A percentile compares a stretch with the other conserved stretches of the same genome.
Conservation (phyloP, 306 rosid genomes). For the Parietaria judaica region DNA sequence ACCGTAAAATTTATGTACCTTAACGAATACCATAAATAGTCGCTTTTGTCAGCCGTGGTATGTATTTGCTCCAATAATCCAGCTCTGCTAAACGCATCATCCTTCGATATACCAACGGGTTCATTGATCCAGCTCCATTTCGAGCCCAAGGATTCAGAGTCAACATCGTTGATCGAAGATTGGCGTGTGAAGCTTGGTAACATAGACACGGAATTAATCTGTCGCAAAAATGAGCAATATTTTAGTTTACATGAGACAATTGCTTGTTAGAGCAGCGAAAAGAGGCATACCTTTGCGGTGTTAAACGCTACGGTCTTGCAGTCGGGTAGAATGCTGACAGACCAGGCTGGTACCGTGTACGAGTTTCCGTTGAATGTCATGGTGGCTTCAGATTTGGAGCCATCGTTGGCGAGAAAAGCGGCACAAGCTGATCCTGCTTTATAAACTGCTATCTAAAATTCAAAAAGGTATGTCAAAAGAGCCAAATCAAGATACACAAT, state of each 20-base stretch:
- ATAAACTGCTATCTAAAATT: slow-evolving; percentile 66
- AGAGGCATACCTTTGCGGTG: slow-evolving; percentile 80
- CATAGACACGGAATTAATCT: slow-evolving; percentile 67
- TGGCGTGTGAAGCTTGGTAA: slow-evolving; percentile 51
- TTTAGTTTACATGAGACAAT: background rate
- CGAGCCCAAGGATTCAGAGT: slow-evolving; percentile 39
- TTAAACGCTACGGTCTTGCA: slow-evolving; percentile 85
- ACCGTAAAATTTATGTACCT: slow-evolving; percentile 34
- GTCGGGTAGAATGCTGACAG: slow-evolving; percentile 96
- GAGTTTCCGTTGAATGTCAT: slow-evolving; percentile 67
- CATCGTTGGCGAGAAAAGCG: slow-evolving; percentile 82
- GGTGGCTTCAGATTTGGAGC: slow-evolving; percentile 49
- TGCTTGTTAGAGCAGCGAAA: background rate
- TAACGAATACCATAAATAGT: slow-evolving; percentile 85
- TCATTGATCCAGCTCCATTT: slow-evolving; percentile 85
- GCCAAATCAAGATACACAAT: background rate
- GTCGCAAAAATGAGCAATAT: slow-evolving; percentile 3
- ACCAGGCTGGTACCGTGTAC: slow-evolving; percentile 87
- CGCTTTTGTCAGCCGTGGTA: slow-evolving; percentile 86
- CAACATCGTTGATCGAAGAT: slow-evolving; percentile 33
- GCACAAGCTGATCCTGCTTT: slow-evolving; percentile 55
- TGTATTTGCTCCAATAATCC: slow-evolving; percentile 88
- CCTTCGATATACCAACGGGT: slow-evolving; percentile 76
- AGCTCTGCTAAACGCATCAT: slow-evolving; percentile 48
- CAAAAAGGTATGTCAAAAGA: slow-evolving; percentile 4